A percentile compares a stretch with the other conserved stretches of the same genome.
phyloP scores from a whole-genome alignment of 768 basidiomycete species.

The Aureoboletus auriporus region DNA sequence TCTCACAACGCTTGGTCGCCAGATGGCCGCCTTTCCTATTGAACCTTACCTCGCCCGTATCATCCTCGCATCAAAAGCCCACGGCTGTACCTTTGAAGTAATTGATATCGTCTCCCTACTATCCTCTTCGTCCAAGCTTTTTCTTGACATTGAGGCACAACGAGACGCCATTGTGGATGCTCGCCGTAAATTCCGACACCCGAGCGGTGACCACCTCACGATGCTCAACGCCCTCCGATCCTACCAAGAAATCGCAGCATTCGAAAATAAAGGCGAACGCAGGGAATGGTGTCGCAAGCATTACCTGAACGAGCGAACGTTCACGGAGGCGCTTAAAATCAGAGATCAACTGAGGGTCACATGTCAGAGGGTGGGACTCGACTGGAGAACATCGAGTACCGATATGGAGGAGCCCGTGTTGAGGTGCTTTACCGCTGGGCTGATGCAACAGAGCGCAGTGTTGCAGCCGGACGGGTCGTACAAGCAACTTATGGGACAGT shows the following conservation, averaged over 20 bases:
- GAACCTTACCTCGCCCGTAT: conserved; percentile 80
- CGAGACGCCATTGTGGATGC: conserved; percentile 70
- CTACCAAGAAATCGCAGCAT: conserved; percentile 64
- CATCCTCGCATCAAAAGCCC: conserved; percentile 70
- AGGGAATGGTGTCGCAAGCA: conserved; percentile 83
- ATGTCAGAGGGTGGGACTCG: conserved; percentile 57
- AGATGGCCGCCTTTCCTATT: conserved; percentile 92
- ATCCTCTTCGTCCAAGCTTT: conserved; percentile 76
- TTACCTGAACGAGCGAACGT: conserved; percentile 76
- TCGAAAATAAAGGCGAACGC: conserved; percentile 44
- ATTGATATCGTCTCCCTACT: conserved; percentile 83
- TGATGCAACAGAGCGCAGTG: conserved; percentile 81
- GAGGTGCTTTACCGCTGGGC: conserved; percentile 67
- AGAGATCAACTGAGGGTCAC: conserved; percentile 70
- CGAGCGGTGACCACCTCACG: conserved; percentile 88
- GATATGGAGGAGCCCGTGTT: conserved; percentile 68
- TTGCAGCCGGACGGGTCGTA: conserved; percentile 85
- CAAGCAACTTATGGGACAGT: conserved; percentile 73
- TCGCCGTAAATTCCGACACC: conserved; percentile 74
- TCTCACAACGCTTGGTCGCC: conserved; percentile 70
- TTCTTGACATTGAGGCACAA: conserved; percentile 70
- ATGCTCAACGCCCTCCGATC: conserved; percentile 80
- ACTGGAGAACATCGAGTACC: conserved; percentile 54
- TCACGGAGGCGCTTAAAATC: conserved; percentile 76
- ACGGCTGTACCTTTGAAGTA: conserved; percentile 73